A percentile compares a stretch with the other conserved stretches of the same genome.
These are phyloP conservation scores for Carallia brachiata DNA, from an alignment of 345 rosid species.

Conservation along the genomic window DNA sequence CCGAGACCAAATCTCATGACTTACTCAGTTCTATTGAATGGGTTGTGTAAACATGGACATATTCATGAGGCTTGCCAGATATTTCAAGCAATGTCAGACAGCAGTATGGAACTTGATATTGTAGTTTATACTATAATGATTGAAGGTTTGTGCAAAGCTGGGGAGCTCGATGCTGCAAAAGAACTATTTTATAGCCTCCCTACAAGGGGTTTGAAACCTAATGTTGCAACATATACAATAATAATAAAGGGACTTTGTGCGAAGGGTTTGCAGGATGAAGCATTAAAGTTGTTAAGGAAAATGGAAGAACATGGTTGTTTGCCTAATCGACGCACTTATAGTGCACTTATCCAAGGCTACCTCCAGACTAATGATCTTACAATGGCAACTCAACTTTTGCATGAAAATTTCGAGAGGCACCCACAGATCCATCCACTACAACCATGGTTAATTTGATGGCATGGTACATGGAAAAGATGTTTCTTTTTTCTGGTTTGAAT, in stretches of 20 bases:
- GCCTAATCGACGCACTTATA: constrained; percentile 5
- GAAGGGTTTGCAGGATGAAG: constrained; percentile 16
- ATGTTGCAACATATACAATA: constrained; percentile 2
- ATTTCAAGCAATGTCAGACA: neutral
- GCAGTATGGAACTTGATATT: neutral
- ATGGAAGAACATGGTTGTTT: constrained; percentile 9
- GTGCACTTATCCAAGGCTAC: constrained; percentile 11
- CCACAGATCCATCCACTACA: neutral
- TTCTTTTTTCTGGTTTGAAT: too few species aligned
- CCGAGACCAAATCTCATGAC: constrained; percentile 4
- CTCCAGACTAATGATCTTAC: neutral
- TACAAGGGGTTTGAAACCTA: constrained; percentile 3
- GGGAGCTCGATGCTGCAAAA: constrained; percentile 5
- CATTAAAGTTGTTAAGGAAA: constrained; percentile 10
- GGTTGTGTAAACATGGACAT: constrained; percentile 9
- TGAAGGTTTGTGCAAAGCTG: constrained; percentile 9
- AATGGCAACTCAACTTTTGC: constrained; percentile 1
- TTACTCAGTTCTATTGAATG: constrained; percentile 16
- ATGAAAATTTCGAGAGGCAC: neutral
- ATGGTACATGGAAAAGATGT: too few species aligned
- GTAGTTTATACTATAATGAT: constrained; percentile 8
- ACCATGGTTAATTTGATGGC: too few species aligned
- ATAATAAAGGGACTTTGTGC: constrained; percentile 6
- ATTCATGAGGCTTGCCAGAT: neutral
- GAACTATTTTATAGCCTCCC: neutral